A percentile compares a stretch with the other conserved stretches of the same genome.
Evolutionary conservation across 2,329 filamentous ascomycete genomes (phyloP).

Genomic region (Whalleya microplaca): DNA sequence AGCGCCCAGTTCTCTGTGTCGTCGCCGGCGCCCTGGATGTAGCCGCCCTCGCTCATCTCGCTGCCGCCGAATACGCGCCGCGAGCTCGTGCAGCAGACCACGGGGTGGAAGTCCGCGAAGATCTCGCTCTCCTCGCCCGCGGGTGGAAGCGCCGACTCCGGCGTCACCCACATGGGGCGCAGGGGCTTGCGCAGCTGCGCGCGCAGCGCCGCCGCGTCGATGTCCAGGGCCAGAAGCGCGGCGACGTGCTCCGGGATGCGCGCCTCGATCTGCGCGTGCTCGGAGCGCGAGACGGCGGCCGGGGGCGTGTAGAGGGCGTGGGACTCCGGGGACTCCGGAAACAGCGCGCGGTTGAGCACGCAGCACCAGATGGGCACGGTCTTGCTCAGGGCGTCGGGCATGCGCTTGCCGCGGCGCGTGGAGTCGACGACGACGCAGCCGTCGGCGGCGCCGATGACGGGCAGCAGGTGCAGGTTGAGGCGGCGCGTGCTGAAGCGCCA

Average conservation of each 20-base stretch:
- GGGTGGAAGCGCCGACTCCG: constrained; percentile 56
- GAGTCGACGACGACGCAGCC: constrained; percentile 92
- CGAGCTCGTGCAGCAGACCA: constrained; percentile 87
- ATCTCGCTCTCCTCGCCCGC: constrained; percentile 31
- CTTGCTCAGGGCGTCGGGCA: constrained; percentile 93
- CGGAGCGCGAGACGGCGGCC: constrained; percentile 71
- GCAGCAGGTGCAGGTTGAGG: constrained; percentile 81
- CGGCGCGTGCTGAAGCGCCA: constrained; percentile 89
- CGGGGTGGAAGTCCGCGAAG: constrained; percentile 65
- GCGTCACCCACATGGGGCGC: constrained; percentile 79
- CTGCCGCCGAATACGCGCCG: constrained; percentile 68
- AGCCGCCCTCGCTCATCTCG: constrained; percentile 72
- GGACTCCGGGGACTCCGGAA: constrained; percentile 54
- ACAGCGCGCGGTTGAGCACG: constrained; percentile 79
- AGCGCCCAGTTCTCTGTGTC: constrained; percentile 92
- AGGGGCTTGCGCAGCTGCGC: constrained; percentile 70
- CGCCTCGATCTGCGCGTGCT: constrained; percentile 76
- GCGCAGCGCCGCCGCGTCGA: constrained; percentile 60
- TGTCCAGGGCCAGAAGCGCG: constrained; percentile 57
- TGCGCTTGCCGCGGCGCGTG: constrained; percentile 87
- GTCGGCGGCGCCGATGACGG: constrained; percentile 65
- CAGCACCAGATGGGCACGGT: constrained; percentile 93
- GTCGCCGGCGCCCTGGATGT: constrained; percentile 93
- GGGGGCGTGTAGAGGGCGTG: constrained; percentile 71
- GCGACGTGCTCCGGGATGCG: constrained; percentile 60